phyloP scores from a whole-genome alignment of 345 rosid genomes.

The Excoecaria cochinchinensis region DNA sequence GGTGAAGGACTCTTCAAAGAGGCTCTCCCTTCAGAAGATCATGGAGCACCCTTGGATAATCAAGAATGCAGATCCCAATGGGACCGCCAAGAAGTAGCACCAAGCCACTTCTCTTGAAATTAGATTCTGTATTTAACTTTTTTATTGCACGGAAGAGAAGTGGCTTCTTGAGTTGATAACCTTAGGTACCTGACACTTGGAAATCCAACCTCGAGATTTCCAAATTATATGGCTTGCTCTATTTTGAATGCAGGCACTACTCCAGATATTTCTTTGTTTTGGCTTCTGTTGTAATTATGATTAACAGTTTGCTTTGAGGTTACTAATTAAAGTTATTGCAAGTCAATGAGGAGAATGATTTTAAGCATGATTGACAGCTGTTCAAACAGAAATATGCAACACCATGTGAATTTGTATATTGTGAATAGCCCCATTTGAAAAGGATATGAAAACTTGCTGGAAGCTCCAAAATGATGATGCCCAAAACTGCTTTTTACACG shows the following conservation, averaged over 20 bases:
- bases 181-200: neutral
- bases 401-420: too few species aligned
- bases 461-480: slow-evolving; percentile 51
- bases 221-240: too few species aligned
- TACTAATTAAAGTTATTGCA: too few species aligned
- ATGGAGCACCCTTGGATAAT: slow-evolving; percentile 89
- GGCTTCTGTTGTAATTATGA: too few species aligned
- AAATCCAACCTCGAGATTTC: neutral
- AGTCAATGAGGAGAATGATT: too few species aligned
- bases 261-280: too few species aligned
- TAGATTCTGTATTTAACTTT: slow-evolving; percentile 11
- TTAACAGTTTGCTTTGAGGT: too few species aligned
- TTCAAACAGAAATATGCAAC: too few species aligned
- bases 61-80: slow-evolving; percentile 71
- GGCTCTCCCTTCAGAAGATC: slow-evolving; percentile 80
- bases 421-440: too few species aligned
- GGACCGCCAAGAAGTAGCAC: slow-evolving; percentile 37
- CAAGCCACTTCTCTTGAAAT: slow-evolving; percentile 1
- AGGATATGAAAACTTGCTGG: too few species aligned
- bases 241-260: too few species aligned
- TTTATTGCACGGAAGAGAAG: neutral
- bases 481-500: slow-evolving; percentile 77
- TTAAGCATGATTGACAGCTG: too few species aligned
- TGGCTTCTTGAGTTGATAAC: neutral
- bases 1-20: slow-evolving; percentile 75